These are phyloP conservation scores for Yarrowia phangngaensis DNA, from an alignment of 805 yeast species.

Conservation along the genomic window DNA sequence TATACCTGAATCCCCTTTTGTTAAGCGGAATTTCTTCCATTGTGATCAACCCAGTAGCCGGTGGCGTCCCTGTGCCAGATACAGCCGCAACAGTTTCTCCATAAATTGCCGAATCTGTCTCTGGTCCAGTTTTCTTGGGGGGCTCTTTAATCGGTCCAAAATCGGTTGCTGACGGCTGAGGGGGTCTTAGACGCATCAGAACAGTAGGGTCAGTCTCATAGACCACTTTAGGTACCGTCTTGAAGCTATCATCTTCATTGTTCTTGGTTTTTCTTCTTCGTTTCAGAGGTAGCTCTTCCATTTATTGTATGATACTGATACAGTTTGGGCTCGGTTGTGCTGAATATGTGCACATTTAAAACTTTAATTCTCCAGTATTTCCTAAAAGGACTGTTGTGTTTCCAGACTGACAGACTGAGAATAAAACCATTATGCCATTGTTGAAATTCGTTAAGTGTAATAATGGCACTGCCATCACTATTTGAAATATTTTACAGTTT, in stretches of 20 bases:
- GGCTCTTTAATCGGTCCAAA: conserved; percentile 20
- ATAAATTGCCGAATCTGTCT: too few relatives aligned
- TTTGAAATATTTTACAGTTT: too few relatives aligned
- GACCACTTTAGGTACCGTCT: neutral
- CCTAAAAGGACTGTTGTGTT: too few relatives aligned
- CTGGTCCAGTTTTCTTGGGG: conserved; percentile 9
- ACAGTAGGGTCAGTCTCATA: conserved; percentile 20
- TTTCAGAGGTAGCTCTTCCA: conserved; percentile 20
- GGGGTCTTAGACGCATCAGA: conserved; percentile 12
- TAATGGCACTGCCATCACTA: too few relatives aligned
- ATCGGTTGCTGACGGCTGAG: conserved; percentile 15
- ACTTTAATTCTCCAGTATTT: too few relatives aligned
- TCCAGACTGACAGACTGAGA: neutral
- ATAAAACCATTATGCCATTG: too few relatives aligned
- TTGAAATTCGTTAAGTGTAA: too few relatives aligned
- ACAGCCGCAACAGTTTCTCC: conserved; percentile 10
- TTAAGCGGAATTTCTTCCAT: conserved; percentile 80
- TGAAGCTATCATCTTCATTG: neutral
- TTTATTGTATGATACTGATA: neutral
- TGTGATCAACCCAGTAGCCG: conserved; percentile 6
- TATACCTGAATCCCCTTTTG: conserved; percentile 74
- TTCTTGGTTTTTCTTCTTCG: conserved; percentile 15
- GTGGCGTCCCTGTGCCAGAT: conserved; percentile 7
- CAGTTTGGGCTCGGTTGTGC: neutral
- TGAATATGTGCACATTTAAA: too few relatives aligned